phyloP scores from a whole-genome alignment of 1,139 yeast species.

The Suhomyces maxii region DNA sequence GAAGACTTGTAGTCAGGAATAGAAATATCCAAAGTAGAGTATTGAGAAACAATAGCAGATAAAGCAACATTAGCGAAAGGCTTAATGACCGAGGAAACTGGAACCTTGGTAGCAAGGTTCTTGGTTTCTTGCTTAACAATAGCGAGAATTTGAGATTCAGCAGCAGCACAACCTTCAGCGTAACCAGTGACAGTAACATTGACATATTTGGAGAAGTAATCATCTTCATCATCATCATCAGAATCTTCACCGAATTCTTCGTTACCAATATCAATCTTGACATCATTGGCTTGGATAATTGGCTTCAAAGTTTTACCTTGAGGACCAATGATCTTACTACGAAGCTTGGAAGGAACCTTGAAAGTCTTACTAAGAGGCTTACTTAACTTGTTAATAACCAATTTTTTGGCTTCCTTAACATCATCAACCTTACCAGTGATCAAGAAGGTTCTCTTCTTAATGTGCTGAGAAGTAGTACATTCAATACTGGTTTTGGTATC shows the following conservation, averaged over 20 bases:
- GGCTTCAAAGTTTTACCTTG: slow-evolving; percentile 84
- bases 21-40: slow-evolving; percentile 30
- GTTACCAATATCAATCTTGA: slow-evolving; percentile 72
- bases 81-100: slow-evolving; percentile 46
- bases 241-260: slow-evolving; percentile 27
- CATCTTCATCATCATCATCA: slow-evolving; percentile 35
- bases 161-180: slow-evolving; percentile 74
- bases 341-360: slow-evolving; percentile 72
- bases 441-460: slow-evolving; percentile 82
- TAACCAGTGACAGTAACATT: slow-evolving; percentile 79
- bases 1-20: slow-evolving; percentile 38
- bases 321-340: slow-evolving; percentile 85
- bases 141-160: slow-evolving; percentile 66
- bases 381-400: slow-evolving; percentile 73
- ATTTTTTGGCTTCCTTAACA: slow-evolving; percentile 73
- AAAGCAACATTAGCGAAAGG: slow-evolving; percentile 51
- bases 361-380: slow-evolving; percentile 66
- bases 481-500: slow-evolving; percentile 70
- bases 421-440: slow-evolving; percentile 73
- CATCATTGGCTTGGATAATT: slow-evolving; percentile 69
- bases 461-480: slow-evolving; percentile 75
- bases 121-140: slow-evolving; percentile 79
- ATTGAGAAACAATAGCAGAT: slow-evolving; percentile 22
- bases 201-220: slow-evolving; percentile 54
- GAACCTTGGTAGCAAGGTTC: slow-evolving; percentile 49